Evolutionary conservation across 2,329 filamentous ascomycete species (phyloP), one percentile per base, ranked within the genome.

Genomic region (Phoma sp.): DNA sequence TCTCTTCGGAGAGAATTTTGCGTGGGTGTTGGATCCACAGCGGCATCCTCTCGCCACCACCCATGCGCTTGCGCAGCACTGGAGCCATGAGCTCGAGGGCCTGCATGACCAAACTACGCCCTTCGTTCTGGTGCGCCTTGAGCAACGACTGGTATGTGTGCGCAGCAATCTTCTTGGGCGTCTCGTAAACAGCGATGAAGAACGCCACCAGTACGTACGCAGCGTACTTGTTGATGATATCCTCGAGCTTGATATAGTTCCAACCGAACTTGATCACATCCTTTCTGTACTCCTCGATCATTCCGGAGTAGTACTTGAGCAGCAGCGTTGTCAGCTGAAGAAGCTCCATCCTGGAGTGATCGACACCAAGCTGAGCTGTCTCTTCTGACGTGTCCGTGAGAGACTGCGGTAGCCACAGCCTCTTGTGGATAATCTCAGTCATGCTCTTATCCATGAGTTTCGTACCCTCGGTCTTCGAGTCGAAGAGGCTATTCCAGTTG

Each of bases 241-340:
- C 95, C 70, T 99, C 96, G n/a, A 99, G 84, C 60, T 72, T 71
- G 68, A 99, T 99, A 72, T 96, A 98, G 17, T 93, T 96, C 95
- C 95, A 99, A 3, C 92, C 93, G 76, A 98, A 99, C 77, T 97
- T 98, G 71, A 99, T 99, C 59, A 99, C 94, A 62, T 99, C 95
- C 76, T 99, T 99, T 33, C 96, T 88, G 2, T 91, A 88, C 68
- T 98, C 95, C 64, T 96, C 90, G 1, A 99, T 84, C 49, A 92
- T 90, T 29, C 86, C 85, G 68, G 94, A 88, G 69, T 99, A 92
- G 69, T 98, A 96, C 72, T 99, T 99, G 76, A 99, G 89, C 35
- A 99, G 82, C 80, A 99, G 87, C 0, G 95, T 93, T 6, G 95
- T 97, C 39, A 98, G 84, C 73, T 99, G 96, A 40, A 99, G 84